phyloP scores from a whole-genome alignment of 1,284 basidiomycete species.

The Cutaneotrichosporon curvatum region DNA sequence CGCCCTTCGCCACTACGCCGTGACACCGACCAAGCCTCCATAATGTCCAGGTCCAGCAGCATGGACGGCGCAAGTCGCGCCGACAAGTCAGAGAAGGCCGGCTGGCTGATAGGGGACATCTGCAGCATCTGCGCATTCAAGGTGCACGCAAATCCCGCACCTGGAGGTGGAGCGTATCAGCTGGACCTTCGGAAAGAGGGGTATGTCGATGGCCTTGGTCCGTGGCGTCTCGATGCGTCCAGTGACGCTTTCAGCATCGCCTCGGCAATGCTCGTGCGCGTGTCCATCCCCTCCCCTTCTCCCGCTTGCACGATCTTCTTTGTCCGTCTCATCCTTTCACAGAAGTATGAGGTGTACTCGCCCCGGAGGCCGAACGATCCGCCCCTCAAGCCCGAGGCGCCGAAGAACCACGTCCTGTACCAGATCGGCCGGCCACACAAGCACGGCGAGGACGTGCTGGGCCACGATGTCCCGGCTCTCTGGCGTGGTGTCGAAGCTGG shows the following conservation, averaged over 20 bases:
- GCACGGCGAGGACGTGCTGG: constrained; percentile 25
- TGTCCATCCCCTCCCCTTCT: constrained; percentile 32
- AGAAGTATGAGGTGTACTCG: constrained; percentile 34
- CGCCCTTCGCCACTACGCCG: constrained; percentile 8
- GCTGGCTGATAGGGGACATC: constrained; percentile 41
- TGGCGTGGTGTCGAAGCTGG: constrained; percentile 35
- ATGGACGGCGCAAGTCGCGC: not conserved
- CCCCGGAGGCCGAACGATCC: constrained; percentile 37
- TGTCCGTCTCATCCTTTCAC: constrained; percentile 35
- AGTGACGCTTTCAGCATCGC: constrained; percentile 42
- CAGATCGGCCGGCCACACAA: constrained; percentile 32
- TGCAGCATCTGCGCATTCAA: constrained; percentile 27
- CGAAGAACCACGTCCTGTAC: constrained; percentile 33
- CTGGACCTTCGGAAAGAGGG: constrained; percentile 40
- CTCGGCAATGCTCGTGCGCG: constrained; percentile 29
- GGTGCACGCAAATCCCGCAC: constrained; percentile 38
- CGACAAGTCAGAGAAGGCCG: constrained; percentile 21
- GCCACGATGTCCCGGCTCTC: constrained; percentile 23
- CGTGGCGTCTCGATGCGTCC: constrained; percentile 35
- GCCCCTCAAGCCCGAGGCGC: constrained; percentile 26
- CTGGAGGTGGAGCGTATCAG: constrained; percentile 24
- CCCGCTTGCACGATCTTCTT: constrained; percentile 40
- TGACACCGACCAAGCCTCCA: constrained; percentile 8
- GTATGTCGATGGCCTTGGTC: constrained; percentile 37
- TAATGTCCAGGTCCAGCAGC: constrained; percentile 9